A percentile compares a stretch with the other conserved stretches of the same genome.
Conservation (phyloP, 352 stramenopile genomes). For the Globisporangium sylvaticum region DNA sequence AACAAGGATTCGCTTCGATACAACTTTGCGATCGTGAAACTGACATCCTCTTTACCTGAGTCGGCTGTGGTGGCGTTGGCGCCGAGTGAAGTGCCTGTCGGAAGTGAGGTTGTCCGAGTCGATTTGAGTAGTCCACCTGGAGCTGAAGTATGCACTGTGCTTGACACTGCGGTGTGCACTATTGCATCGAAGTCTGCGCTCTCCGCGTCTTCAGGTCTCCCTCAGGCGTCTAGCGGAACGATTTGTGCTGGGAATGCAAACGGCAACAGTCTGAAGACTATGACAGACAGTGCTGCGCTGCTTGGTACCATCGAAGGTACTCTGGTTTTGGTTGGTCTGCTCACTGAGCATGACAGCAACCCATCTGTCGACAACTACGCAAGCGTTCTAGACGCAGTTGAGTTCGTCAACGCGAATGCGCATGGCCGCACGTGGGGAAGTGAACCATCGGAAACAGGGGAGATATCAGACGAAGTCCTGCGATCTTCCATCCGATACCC, state of each 20-base stretch:
- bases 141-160: background rate
- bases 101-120: background rate
- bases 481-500: background rate
- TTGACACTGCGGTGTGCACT: background rate
- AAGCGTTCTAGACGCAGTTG: background rate
- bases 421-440: background rate
- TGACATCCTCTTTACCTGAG: accelerated
- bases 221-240: too few species aligned
- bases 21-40: conserved; percentile 5
- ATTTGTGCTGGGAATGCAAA: background rate
- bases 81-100: background rate
- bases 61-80: background rate
- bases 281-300: background rate
- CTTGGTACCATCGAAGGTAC: background rate
- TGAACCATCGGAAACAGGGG: background rate
- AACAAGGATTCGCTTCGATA: background rate
- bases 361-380: background rate
- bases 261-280: background rate
- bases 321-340: background rate
- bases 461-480: background rate
- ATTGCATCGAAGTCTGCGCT: background rate
- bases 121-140: background rate
- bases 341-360: background rate
- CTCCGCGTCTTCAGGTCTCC: too few species aligned
- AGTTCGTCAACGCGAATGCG: conserved; percentile 4